Evolutionary conservation across 202 grass and related monocot genomes (phyloP), one percentile per base, ranked within the genome.

Genomic region (Eragrostis tef): DNA sequence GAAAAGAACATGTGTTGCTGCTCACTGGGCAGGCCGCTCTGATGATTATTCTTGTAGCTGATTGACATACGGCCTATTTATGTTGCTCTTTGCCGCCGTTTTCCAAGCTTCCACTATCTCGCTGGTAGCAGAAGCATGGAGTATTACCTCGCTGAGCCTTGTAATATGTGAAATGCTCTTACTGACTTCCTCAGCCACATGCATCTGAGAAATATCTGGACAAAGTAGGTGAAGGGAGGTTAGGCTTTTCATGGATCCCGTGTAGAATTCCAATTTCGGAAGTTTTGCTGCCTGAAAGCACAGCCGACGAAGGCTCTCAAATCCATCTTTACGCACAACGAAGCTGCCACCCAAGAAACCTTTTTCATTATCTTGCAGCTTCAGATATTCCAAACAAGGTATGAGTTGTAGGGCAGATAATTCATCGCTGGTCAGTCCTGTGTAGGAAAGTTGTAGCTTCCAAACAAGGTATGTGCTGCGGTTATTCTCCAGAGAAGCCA

Each of bases 171-270:
- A 0, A 19, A 75, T 26, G 12, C 53, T 41, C 6, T 1, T 7
- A 1, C 25, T 64, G 3, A 15, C 29, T 9, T 60, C 57, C 57
- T 12, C 10, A 11, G 9, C 1, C 21, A 8, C 26, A 12, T 14
- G 20, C 59, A 24, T 31, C 25, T 31, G 59, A 63, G 26, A 63
- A 31, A 3, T 10, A 58, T 7, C 7, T 54, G 3, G 26, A 63
- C 79, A 24, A 7, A 81, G 68, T 0, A 81, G 68, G 11, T 34
- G 8, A 36, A 81, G 56, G n/a, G 39, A 36, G 12, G 56, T 63
- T 13, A 81, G 79, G 1, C n/a, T 22, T 27, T 4, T 22, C 68
- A 73, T 81, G 52, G 79, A 14, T 50, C 56, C 68, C 21, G 22
- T 3, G 41, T 41, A 3, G 25, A 81, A 63, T 4, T 50, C 11